Base-by-base conservation (phyloP, 768 basidiomycete genomes). In the Boletus rex-veris region DNA sequence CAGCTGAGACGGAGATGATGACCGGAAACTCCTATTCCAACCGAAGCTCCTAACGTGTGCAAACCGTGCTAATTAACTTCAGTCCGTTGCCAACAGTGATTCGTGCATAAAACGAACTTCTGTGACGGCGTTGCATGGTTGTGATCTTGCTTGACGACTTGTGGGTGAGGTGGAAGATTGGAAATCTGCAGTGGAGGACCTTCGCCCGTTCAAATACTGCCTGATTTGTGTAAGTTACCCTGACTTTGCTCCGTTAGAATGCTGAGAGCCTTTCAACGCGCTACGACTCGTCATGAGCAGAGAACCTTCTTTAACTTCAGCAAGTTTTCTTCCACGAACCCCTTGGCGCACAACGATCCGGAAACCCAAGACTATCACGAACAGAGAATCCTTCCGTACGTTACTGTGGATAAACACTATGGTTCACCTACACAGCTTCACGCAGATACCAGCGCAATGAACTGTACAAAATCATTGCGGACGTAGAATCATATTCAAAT, bases 341-440 rank as follows among this genome's bases (percentile, higher is more conserved):
- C 77, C 2, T 74, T 76, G 54, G 65, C 63, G 9, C 53, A 60
- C 37, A 52, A 62, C 33, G 63, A 60, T 33, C 54, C 64, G 6
- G 77, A 79, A 52, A 62, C 74, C 10, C 87, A 90, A 63, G 80
- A 74, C 12, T 95, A 91, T 64, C 84, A 84, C 63, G 92, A 96
- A 64, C 79, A 82, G 57, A 95, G 90, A 75, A 79, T 94, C 58
- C 77, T 98, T 58, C 92, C 91, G 93, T 97, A 70, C 67, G 91
- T 79, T 44, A n/a, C 21, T 43, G 38, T 44, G 33, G 16, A 45
- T 57, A 11, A n/a, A 45, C 36, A n/a, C 30, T 24, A 21, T 50
- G 52, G 52, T 53, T 56, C 55, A 44, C 55, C 46, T 24, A 42
- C 45, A 51, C 57, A 42, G 46, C 50, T 57, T 53, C 36, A 53